Conservation (phyloP, 345 rosid species). For the Brassica cretica region DNA sequence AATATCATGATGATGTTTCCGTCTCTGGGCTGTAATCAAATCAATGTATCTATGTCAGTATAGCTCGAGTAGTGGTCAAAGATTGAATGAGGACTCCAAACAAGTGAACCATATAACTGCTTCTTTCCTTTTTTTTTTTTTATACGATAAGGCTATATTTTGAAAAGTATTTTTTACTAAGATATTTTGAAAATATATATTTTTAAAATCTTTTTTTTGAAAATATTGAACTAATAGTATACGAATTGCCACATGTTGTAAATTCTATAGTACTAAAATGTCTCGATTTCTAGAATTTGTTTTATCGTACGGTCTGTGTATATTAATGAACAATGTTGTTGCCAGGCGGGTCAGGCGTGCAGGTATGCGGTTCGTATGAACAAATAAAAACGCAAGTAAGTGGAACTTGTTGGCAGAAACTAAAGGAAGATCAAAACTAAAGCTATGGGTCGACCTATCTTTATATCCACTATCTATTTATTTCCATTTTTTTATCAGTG, state of each 20-base stretch:
- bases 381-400: slow-evolving; percentile 21
- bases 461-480: slow-evolving; percentile 23
- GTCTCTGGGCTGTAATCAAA: neutral
- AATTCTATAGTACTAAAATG: neutral
- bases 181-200: too few relatives aligned
- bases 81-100: slow-evolving; percentile 15
- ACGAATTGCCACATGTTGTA: neutral
- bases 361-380: slow-evolving; percentile 9
- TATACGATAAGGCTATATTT: neutral
- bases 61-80: slow-evolving; percentile 25
- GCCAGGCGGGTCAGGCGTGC: slow-evolving; percentile 11
- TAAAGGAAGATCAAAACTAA: slow-evolving; percentile 23
- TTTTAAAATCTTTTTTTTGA: neutral
- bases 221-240: neutral
- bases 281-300: neutral
- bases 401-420: slow-evolving; percentile 24
- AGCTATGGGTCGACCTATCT: slow-evolving; percentile 28
- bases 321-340: neutral
- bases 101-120: neutral
- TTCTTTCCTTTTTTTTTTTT: neutral
- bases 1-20: slow-evolving; percentile 29
- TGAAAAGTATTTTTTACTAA: neutral
- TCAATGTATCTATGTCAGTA: neutral
- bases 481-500: slow-evolving; percentile 8
- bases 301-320: neutral